Conservation (phyloP, 1,284 basidiomycete genomes). For the Boletus hoseneyae region DNA sequence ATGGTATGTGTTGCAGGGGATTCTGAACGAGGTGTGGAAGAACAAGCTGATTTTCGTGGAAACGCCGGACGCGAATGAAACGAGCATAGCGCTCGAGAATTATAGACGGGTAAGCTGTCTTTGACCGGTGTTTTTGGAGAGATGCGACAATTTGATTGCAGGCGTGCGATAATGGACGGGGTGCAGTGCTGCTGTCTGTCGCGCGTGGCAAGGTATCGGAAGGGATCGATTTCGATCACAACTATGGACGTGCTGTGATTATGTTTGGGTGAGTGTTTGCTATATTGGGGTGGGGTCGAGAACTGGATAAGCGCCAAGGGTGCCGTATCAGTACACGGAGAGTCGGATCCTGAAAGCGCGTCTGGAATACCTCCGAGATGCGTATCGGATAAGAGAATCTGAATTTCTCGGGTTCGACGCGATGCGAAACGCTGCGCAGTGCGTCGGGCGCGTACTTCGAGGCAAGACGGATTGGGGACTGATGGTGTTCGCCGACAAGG, state of each 20-base stretch:
- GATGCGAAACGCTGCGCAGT: constrained; percentile 99
- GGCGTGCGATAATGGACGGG: constrained; percentile 99
- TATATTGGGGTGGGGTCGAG: constrained; percentile 19
- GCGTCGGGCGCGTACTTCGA: constrained; percentile 94
- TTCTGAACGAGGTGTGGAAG: constrained; percentile 99
- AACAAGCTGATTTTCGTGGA: constrained; percentile 99
- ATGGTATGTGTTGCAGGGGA: constrained; percentile 60
- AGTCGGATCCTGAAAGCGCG: constrained; percentile 97
- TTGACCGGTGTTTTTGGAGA: background rate
- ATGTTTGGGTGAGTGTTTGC: constrained; percentile 84
- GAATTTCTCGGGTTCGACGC: constrained; percentile 99
- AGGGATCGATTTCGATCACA: constrained; percentile 99
- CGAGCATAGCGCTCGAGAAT: constrained; percentile 96
- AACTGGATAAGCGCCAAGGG: constrained; percentile 43
- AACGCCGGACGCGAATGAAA: constrained; percentile 98
- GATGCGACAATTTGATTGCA: constrained; percentile 30
- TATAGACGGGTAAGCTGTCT: constrained; percentile 75
- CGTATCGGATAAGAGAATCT: constrained; percentile 96
- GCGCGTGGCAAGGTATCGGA: constrained; percentile 99
- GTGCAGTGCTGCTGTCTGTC: constrained; percentile 94
- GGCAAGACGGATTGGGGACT: constrained; percentile 99
- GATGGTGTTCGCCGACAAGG: constrained; percentile 99
- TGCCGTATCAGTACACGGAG: constrained; percentile 99
- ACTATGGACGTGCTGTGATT: constrained; percentile 98
- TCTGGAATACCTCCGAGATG: constrained; percentile 96